A percentile compares a stretch with the other conserved stretches of the same genome.
These are phyloP conservation scores for Aureobasidium sp. DNA, from an alignment of 2,329 filamentous ascomycete species.

Conservation along the genomic window DNA sequence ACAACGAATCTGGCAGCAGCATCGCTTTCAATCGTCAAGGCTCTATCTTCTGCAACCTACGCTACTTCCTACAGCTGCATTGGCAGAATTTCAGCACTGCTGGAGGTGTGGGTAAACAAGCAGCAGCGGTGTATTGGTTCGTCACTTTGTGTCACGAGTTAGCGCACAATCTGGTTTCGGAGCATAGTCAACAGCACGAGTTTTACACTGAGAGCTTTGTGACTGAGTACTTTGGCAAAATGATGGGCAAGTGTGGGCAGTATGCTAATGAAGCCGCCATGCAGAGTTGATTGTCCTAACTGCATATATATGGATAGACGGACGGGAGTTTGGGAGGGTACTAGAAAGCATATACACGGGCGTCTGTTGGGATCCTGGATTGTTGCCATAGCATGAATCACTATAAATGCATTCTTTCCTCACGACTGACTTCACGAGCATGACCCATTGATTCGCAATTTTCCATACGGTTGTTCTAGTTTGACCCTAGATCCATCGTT, in stretches of 20 bases:
- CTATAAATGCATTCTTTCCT: neutral
- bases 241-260: conserved; percentile 49
- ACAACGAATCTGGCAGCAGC: conserved; percentile 68
- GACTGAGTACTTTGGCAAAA: conserved; percentile 66
- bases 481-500: neutral
- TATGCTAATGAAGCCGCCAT: neutral
- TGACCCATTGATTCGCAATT: no score
- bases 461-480: neutral
- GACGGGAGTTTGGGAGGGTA: neutral
- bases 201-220: conserved; percentile 82
- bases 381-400: neutral
- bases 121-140: conserved; percentile 84
- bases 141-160: conserved; percentile 93
- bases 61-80: conserved; percentile 79
- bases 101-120: conserved; percentile 47
- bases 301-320: neutral
- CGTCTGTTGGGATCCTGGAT: neutral
- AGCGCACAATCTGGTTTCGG: conserved; percentile 80
- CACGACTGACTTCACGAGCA: neutral
- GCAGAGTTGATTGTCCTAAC: neutral
- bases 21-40: conserved; percentile 90
- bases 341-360: neutral
- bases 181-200: conserved; percentile 72
- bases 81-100: conserved; percentile 36
- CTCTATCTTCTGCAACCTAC: conserved; percentile 87